A percentile compares a stretch with the other conserved stretches of the same genome.
phyloP scores from a whole-genome alignment of 108 stramenopile species.

The Pseudonitzschia pungens region DNA sequence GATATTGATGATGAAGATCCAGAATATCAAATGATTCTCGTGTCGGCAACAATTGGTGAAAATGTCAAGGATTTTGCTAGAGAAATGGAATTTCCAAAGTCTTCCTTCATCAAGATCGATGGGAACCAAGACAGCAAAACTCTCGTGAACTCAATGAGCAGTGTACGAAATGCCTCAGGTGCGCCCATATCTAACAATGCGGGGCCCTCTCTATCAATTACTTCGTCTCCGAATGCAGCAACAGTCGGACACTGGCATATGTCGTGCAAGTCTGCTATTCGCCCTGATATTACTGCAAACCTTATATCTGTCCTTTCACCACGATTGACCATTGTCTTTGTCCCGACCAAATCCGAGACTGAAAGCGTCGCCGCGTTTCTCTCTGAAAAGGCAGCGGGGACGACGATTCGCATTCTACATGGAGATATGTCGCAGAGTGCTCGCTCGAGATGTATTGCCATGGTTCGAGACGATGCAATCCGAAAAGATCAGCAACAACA shows the following conservation, averaged over 20 bases:
- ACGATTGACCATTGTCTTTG: slow-evolving; percentile 50
- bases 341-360: slow-evolving; percentile 46
- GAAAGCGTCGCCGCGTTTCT: slow-evolving; percentile 42
- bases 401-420: slow-evolving; percentile 80
- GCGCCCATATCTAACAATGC: neutral
- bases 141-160: neutral
- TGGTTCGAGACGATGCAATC: slow-evolving; percentile 16
- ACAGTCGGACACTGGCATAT: slow-evolving; percentile 53
- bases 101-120: slow-evolving; percentile 39
- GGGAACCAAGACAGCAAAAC: slow-evolving; percentile 4
- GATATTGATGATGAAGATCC: slow-evolving; percentile 36
- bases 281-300: slow-evolving; percentile 41
- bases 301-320: slow-evolving; percentile 44
- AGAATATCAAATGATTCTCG: slow-evolving; percentile 59
- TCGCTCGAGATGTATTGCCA: slow-evolving; percentile 63
- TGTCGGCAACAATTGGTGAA: slow-evolving; percentile 53
- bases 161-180: neutral
- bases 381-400: slow-evolving; percentile 66
- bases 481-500: slow-evolving; percentile 5
- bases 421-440: slow-evolving; percentile 78
- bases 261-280: slow-evolving; percentile 36
- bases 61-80: slow-evolving; percentile 37
- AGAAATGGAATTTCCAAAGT: slow-evolving; percentile 73
- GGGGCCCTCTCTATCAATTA: neutral
- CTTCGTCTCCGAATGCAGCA: neutral